phyloP scores from a whole-genome alignment of 352 stramenopile species.

The Pythium aristosporum region DNA sequence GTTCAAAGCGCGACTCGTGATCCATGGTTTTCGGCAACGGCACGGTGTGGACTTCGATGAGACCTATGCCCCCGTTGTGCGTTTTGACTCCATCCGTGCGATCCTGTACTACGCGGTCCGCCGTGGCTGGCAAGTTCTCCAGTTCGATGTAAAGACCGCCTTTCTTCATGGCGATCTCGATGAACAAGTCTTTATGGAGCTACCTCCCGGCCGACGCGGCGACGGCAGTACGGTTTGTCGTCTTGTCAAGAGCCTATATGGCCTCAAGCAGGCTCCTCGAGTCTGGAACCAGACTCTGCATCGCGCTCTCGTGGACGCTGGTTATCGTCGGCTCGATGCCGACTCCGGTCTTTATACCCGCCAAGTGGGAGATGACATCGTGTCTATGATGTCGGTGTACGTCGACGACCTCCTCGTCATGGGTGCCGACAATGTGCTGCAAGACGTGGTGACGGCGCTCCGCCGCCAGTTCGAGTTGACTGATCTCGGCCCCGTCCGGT shows the following conservation, averaged over 20 bases:
- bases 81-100: conserved; percentile 13
- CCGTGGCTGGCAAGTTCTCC: conserved; percentile 8
- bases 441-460: not conserved
- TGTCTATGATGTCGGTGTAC: not conserved
- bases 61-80: not conserved
- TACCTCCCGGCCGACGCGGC: not conserved
- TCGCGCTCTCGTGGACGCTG: too few relatives aligned
- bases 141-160: conserved; percentile 33
- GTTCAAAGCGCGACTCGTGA: not conserved
- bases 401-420: not conserved
- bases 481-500: not conserved
- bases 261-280: not conserved
- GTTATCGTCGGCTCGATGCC: too few relatives aligned
- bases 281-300: not conserved
- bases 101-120: conserved; percentile 11
- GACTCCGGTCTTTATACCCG: not conserved
- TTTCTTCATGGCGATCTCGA: conserved; percentile 26
- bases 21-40: conserved; percentile 9
- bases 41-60: conserved; percentile 13
- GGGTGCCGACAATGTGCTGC: not conserved
- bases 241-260: not conserved
- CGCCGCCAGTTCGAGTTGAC: not conserved
- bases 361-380: not conserved
- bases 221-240: not conserved
- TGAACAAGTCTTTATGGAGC: conserved; percentile 24